phyloP scores from a whole-genome alignment of 306 rosid species.

The Fagus crenata region DNA sequence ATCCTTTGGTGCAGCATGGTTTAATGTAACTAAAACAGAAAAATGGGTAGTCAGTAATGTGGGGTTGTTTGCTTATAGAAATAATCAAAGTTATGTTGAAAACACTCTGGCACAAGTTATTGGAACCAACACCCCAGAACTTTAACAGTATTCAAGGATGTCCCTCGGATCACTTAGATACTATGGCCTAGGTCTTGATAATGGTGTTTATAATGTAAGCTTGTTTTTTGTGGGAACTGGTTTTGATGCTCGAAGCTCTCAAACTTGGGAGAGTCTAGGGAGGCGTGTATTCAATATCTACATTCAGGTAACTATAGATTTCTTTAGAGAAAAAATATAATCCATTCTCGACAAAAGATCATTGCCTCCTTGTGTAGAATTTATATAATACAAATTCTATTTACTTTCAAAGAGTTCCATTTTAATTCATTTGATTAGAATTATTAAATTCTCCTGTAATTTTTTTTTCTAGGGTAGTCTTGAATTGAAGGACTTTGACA shows the following conservation, averaged over 20 bases:
- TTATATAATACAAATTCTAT: neutral
- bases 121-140: constrained; percentile 34
- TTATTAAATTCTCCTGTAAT: neutral
- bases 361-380: neutral
- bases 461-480: constrained; percentile 45
- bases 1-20: constrained; percentile 64
- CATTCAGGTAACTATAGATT: constrained; percentile 50
- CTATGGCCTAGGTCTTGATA: constrained; percentile 73
- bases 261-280: constrained; percentile 65
- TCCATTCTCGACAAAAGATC: neutral
- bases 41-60: constrained; percentile 81
- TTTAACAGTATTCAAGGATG: constrained; percentile 61
- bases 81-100: constrained; percentile 9
- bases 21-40: constrained; percentile 46
- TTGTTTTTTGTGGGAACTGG: constrained; percentile 68
- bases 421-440: no score
- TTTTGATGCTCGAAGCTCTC: constrained; percentile 26
- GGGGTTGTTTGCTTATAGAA: constrained; percentile 45
- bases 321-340: neutral
- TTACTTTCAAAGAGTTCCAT: no score
- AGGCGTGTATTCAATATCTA: constrained; percentile 72
- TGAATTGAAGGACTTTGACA: constrained; percentile 61
- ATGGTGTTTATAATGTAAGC: constrained; percentile 60
- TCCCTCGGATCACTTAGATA: constrained; percentile 79
- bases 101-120: constrained; percentile 31